Evolutionary conservation across 73 alveolate species (phyloP), one percentile per base, ranked within the genome.

Genomic region (Paramecium biaurelia): DNA sequence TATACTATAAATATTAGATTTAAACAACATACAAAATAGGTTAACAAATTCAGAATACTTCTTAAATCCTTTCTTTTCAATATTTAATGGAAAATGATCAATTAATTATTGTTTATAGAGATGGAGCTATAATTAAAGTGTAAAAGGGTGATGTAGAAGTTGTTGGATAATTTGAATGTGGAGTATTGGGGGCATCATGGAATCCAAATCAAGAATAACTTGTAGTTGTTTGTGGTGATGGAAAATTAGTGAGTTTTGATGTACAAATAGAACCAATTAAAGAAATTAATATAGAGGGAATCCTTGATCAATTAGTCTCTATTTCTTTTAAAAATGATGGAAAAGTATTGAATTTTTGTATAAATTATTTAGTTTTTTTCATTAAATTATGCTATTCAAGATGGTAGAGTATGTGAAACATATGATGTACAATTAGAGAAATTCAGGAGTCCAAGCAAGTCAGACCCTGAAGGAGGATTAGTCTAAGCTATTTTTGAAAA

Each of bases 371-470:
- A 59, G 82, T 41, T 42, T 38, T 88, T 67, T 21, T 23, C 47
- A 21, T 42, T 70, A 3, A 38, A 89, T 49, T 70, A 89, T 47
- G 32, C 58, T 18, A 20, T 57, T 7, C 4, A 38, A 26, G 34
- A 23, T 30, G 86, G 58, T 14, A 28, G 85, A 11, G 8, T 70
- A 37, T 41, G 57, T 15, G 47, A 70, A 45, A 43, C 87, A 2
- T 70, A 45, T 47, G 87, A 56, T 89, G 56, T 84, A 49, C 6
- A 89, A 70, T 89, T 98, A 92, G 93, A 97, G 85, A 93, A 97
- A 21, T 92, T 95, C 42, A 95, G 97, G 88, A 98, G 99, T 2
- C 98, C 99, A 18, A 98, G 99, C 47, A 92, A 98, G 84, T 98
- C 99, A 18, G 99, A 98, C 21, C 95, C 95, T 70, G 94, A 93